Conservation (phyloP, 768 basidiomycete species). For the Scleroderma citrinum region DNA sequence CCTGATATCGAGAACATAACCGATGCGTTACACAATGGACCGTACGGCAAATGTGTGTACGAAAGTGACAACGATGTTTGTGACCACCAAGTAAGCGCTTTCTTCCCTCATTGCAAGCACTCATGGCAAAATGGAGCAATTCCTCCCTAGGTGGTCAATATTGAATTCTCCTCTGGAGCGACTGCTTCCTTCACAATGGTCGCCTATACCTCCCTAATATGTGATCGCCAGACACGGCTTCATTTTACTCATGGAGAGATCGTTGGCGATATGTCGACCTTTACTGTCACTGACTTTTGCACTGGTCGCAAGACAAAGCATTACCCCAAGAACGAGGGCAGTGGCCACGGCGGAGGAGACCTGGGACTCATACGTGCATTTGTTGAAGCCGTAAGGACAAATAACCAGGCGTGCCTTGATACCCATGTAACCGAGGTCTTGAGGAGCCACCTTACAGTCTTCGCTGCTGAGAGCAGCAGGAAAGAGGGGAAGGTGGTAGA, state of each 20-base stretch:
- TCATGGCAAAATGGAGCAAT: neutral
- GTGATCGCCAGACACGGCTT: conserved; percentile 76
- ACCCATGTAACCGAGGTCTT: conserved; percentile 66
- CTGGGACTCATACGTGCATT: conserved; percentile 69
- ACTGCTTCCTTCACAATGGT: conserved; percentile 90
- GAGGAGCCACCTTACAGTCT: conserved; percentile 76
- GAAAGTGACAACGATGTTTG: conserved; percentile 82
- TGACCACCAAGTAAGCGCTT: conserved; percentile 62
- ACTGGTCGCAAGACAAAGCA: conserved; percentile 39
- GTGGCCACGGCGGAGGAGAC: conserved; percentile 84
- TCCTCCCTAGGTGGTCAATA: conserved; percentile 61
- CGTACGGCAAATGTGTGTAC: conserved; percentile 83
- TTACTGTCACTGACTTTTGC: conserved; percentile 74
- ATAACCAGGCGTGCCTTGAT: conserved; percentile 58
- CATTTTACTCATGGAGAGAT: conserved; percentile 88
- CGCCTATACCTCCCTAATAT: conserved; percentile 73
- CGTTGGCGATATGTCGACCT: conserved; percentile 75
- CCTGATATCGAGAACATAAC: conserved; percentile 86
- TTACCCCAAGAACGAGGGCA: conserved; percentile 51
- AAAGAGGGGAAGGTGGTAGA: conserved; percentile 64
- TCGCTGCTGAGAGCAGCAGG: conserved; percentile 80
- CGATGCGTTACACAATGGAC: conserved; percentile 58
- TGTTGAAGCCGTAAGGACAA: conserved; percentile 63
- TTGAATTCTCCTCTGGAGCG: conserved; percentile 76
- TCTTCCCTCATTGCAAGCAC: neutral